Conservation (phyloP, 352 stramenopile species). For the Phytophthora pinifolia region DNA sequence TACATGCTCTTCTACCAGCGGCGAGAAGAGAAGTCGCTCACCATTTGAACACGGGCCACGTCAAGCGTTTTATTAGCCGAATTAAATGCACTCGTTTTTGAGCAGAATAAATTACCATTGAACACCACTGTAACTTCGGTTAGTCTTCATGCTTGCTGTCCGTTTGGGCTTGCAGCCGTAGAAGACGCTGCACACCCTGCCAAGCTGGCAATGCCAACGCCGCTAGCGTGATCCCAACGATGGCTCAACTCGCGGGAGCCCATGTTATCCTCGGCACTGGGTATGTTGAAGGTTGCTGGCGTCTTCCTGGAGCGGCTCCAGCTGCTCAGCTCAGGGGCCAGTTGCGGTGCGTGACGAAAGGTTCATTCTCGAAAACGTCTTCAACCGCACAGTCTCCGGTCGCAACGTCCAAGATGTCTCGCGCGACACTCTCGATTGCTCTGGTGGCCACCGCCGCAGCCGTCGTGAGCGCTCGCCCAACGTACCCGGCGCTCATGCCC, state of each 20-base stretch:
- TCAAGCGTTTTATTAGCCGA: constrained; percentile 12
- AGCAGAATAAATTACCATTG: too few relatives aligned
- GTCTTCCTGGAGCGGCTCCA: too few relatives aligned
- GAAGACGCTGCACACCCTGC: too few relatives aligned
- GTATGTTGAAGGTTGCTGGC: too few relatives aligned
- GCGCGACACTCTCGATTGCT: constrained; percentile 18
- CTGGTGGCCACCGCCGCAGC: constrained; percentile 15
- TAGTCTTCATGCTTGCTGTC: too few relatives aligned
- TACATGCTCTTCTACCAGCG: constrained; percentile 85
- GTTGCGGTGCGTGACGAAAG: not conserved
- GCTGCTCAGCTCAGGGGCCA: too few relatives aligned
- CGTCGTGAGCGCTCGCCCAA: constrained; percentile 21
- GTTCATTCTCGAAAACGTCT: constrained; percentile 9
- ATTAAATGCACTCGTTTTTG: constrained; percentile 11
- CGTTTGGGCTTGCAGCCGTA: too few relatives aligned
- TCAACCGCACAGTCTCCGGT: not conserved
- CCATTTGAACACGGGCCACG: constrained; percentile 39
- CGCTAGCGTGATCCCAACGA: too few relatives aligned
- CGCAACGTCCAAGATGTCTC: constrained; percentile 8
- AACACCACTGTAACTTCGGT: too few relatives aligned
- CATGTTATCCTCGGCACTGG: too few relatives aligned
- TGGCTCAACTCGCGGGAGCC: too few relatives aligned
- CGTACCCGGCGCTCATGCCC: constrained; percentile 29
- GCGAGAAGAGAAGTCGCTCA: constrained; percentile 57
- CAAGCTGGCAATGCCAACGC: too few relatives aligned